Evolutionary conservation across 2,329 filamentous ascomycete species (phyloP), one percentile per base, ranked within the genome.

Genomic region (Exophiala xenobiotica): DNA sequence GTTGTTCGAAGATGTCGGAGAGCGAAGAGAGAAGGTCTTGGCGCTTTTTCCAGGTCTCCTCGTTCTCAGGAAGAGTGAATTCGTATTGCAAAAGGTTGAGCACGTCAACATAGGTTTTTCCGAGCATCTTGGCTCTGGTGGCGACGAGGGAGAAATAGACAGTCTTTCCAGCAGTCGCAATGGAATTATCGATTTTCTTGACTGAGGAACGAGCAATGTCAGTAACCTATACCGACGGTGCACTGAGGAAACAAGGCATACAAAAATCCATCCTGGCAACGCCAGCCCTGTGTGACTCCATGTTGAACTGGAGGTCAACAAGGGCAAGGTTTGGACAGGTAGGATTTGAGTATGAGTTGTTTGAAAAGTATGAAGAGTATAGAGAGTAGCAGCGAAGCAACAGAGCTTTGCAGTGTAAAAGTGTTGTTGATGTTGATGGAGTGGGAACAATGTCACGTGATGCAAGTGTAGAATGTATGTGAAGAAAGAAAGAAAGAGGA

Each of bases 11-110:
- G 50, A 59, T 33, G 29, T 59, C 54, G 26, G 54, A 50, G 40
- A 62, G 51, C 22, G 56, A 41, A 22, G 20, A 35, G 31, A 61
- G 51, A 40, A 62, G 56, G 26, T 54, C 55, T 35, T 61, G 53
- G 24, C 60, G 58, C 24, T 51, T 51, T 41, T 59, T 59, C 60
- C 60, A 62, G 50, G 46, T 61, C 27, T 61, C 53, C 44, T 62
- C 60, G 7, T 42, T 55, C 41, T 61, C 58, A 12, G 51, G 46
- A 43, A 46, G 42, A 42, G 52, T 52, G 46, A 58, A 50, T 31
- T 62, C 58, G 27, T 49, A 46, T 12, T 56, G 54, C 46, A 57
- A 39, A 33, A 57, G 50, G 22, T 53, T 57, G 50, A 60, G 56
- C 24, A 58, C 42, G 31, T 58, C 58, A 19, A 42, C 35, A 51